Conservation (phyloP, 345 rosid genomes). For the Hevea brasiliensis region DNA sequence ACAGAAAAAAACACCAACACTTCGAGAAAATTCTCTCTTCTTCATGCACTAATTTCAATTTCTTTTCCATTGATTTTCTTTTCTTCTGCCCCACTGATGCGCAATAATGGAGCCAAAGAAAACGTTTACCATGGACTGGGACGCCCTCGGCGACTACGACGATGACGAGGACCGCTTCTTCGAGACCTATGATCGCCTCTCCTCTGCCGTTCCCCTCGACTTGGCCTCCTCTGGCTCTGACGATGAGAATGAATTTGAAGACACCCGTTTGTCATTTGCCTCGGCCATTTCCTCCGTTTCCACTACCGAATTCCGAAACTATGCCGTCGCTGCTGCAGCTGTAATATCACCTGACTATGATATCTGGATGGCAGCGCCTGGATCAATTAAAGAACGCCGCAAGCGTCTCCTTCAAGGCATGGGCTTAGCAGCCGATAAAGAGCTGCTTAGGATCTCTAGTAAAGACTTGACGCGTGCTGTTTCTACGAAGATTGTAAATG, state of each 20-base stretch:
- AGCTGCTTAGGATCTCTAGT: conserved; percentile 35
- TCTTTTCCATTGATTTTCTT: neutral
- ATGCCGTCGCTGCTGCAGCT: conserved; percentile 14
- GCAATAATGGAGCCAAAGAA: conserved; percentile 51
- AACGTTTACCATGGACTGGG: conserved; percentile 79
- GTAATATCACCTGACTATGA: conserved; percentile 58
- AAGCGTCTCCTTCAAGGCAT: conserved; percentile 68
- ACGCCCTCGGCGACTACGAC: conserved; percentile 50
- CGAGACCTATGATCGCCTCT: conserved; percentile 56
- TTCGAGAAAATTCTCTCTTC: neutral
- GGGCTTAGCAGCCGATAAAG: conserved; percentile 59
- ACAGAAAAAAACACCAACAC: too few relatives aligned
- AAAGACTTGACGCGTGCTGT: conserved; percentile 25
- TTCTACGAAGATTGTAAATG: conserved; percentile 21
- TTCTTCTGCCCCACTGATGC: neutral
- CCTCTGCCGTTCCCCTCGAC: conserved; percentile 50
- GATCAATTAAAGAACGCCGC: conserved; percentile 71
- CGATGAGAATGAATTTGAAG: conserved; percentile 68
- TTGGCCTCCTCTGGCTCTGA: conserved; percentile 63
- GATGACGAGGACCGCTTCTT: conserved; percentile 68
- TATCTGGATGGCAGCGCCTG: conserved; percentile 88
- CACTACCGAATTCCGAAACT: neutral
- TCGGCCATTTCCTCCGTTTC: neutral
- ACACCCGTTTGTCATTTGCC: conserved; percentile 57
- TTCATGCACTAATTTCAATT: neutral